Evolutionary conservation across 352 stramenopile genomes (phyloP).

Genomic region (Globisporangium rhizosaccharum): DNA sequence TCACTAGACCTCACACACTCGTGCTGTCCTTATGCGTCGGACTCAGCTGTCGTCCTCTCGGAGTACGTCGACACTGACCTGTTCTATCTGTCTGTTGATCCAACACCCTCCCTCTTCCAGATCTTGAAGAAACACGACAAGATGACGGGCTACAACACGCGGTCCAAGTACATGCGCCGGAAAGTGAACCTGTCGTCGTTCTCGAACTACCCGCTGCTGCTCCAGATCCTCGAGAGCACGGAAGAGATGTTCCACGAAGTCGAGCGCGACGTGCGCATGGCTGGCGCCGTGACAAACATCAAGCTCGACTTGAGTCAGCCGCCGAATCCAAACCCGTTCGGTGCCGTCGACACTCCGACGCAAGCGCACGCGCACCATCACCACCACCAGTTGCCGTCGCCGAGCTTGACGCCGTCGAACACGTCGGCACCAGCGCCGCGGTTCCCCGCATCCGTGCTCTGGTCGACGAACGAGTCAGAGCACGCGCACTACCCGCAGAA

Average conservation of each 20-base stretch:
- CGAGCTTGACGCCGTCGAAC: slow-evolving; percentile 40
- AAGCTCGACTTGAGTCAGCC: slow-evolving; percentile 39
- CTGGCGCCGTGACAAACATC: slow-evolving; percentile 41
- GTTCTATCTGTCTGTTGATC: neutral
- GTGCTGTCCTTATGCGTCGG: neutral
- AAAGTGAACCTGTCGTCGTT: slow-evolving; percentile 80
- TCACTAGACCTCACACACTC: neutral
- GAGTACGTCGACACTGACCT: no score
- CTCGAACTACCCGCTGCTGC: slow-evolving; percentile 66
- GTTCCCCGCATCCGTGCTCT: slow-evolving; percentile 53
- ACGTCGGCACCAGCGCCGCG: slow-evolving; percentile 21
- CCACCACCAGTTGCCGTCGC: slow-evolving; percentile 30
- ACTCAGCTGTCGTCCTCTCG: neutral
- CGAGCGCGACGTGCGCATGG: slow-evolving; percentile 50
- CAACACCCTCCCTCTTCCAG: slow-evolving; percentile 12
- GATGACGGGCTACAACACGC: slow-evolving; percentile 80
- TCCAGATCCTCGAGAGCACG: slow-evolving; percentile 70
- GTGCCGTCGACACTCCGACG: slow-evolving; percentile 23
- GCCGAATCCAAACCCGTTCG: slow-evolving; percentile 15
- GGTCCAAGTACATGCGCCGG: slow-evolving; percentile 80
- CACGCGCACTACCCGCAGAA: slow-evolving; percentile 5
- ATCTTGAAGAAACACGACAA: slow-evolving; percentile 87
- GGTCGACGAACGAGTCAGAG: slow-evolving; percentile 26
- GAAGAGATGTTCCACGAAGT: slow-evolving; percentile 81
- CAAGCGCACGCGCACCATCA: slow-evolving; percentile 15